Evolutionary conservation across 2,329 filamentous ascomycete species (phyloP), one percentile per base, ranked within the genome.

Genomic region (Cladosporium oxysporum): DNA sequence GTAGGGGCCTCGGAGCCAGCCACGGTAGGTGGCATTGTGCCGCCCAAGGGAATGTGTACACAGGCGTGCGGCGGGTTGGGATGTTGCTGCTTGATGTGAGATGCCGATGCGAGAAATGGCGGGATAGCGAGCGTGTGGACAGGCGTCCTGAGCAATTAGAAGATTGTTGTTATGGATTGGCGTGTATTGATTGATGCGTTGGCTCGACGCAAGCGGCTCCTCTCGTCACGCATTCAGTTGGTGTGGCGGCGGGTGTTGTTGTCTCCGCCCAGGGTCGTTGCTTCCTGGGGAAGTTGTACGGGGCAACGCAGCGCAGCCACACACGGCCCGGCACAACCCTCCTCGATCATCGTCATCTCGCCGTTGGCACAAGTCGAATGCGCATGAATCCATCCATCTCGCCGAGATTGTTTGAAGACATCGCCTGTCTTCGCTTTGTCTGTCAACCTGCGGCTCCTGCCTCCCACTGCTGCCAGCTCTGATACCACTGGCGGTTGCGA

Each of bases 1-100:
- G 74, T 71, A 12, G 76, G 76, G 65, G 72, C 72, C 26, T 76
- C 76, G 28, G 76, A 74, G 66, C 72, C 70, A 31, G 69, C 73
- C 68, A 67, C 68, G 47, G 73, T 71, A 67, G 69, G 71, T 66
- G 75, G 74, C 75, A 77, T 77, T 63, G 68, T 72, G 70, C 69
- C 71, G 64, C 61, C 50, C 26, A 63, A 57, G 44, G 50, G 57
- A 55, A 55, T 63, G 61, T 63, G 61, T 57, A 29, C 23, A 31
- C 23, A 37, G 21, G 57, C n/a, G 44, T 23, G 29, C 31, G 12
- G 47, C 23, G 21, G 31, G 21, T 50, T 12, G 58, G 18, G 18
- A 12, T 52, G 16, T 10, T 26, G 47, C 5, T 41, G 47, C n/a
- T 8, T 18, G 23, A 26, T 26, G 44, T 31, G 41, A 23, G 29